These are phyloP conservation scores for Candida germanica DNA, from an alignment of 805 yeast species.

Conservation along the genomic window DNA sequence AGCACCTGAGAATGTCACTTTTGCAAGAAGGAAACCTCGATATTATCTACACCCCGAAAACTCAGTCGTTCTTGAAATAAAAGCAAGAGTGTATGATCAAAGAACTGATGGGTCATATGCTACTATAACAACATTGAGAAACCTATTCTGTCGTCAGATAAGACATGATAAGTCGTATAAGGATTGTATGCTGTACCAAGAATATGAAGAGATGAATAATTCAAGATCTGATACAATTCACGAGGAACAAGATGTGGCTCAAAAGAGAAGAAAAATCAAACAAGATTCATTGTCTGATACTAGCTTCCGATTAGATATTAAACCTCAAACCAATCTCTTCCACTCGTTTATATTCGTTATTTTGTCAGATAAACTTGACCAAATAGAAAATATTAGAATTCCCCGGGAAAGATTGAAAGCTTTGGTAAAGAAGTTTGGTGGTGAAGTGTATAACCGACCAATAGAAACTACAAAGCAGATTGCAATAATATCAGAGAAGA, in stretches of 20 bases:
- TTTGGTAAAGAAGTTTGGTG: conserved; percentile 50
- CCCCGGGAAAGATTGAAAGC: conserved; percentile 32
- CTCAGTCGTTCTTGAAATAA: conserved; percentile 77
- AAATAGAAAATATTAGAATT: conserved; percentile 23
- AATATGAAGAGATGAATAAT: conserved; percentile 42
- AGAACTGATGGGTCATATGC: conserved; percentile 47
- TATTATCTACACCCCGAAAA: conserved; percentile 79
- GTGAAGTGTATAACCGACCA: conserved; percentile 26
- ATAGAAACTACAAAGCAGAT: conserved; percentile 9
- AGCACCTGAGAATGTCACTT: conserved; percentile 31
- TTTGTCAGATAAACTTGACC: conserved; percentile 46
- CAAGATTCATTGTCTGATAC: conserved; percentile 11
- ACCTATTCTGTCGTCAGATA: conserved; percentile 67
- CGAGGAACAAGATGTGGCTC: conserved; percentile 29
- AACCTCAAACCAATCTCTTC: conserved; percentile 35
- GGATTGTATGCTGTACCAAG: conserved; percentile 53
- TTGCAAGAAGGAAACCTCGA: conserved; percentile 62
- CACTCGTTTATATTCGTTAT: conserved; percentile 46
- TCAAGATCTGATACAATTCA: conserved; percentile 20
- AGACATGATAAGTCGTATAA: conserved; percentile 66
- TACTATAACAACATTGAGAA: conserved; percentile 67
- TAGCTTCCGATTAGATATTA: conserved; percentile 1
- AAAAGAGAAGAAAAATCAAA: conserved; percentile 20
- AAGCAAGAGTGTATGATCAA: conserved; percentile 68
- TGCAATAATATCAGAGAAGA: conserved; percentile 23